Conservation (phyloP, 805 yeast genomes). For the Priceomyces fermenticarens region DNA sequence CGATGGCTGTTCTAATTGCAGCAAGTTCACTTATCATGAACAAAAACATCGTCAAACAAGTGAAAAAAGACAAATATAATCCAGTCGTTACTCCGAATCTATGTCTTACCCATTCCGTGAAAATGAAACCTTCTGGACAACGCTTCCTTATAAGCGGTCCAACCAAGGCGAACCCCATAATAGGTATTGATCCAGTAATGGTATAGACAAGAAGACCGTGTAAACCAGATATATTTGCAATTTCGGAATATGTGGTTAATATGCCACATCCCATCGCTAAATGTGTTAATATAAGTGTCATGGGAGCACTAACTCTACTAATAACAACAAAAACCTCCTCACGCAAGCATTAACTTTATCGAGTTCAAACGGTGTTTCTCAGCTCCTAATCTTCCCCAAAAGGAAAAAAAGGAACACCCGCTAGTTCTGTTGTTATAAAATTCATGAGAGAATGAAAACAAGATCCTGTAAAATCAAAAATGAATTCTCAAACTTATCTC, state of each 20-base stretch:
- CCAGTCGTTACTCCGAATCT: conserved; percentile 75
- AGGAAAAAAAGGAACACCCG: conserved; percentile 30
- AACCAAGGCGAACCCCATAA: conserved; percentile 73
- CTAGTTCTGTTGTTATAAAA: conserved; percentile 12
- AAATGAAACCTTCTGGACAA: conserved; percentile 87
- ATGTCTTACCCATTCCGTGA: conserved; percentile 91
- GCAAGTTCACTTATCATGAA: conserved; percentile 87
- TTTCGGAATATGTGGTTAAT: conserved; percentile 78
- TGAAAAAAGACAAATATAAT: conserved; percentile 73
- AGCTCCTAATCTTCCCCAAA: conserved; percentile 21
- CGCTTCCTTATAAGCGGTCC: conserved; percentile 77
- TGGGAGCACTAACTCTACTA: background rate
- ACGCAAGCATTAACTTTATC: conserved; percentile 45
- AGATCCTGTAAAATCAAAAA: background rate
- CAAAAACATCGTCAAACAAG: conserved; percentile 79
- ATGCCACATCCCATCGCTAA: conserved; percentile 87
- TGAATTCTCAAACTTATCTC: background rate
- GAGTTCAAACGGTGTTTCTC: conserved; percentile 43
- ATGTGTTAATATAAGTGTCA: conserved; percentile 2
- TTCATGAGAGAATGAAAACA: background rate
- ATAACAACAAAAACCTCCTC: conserved; percentile 33
- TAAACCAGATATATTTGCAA: conserved; percentile 81
- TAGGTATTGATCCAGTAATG: conserved; percentile 76
- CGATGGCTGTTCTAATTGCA: conserved; percentile 74
- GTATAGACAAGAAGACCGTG: conserved; percentile 86